Percentiles rank a stretch among this genome's conserved stretches.
Evolutionary conservation across 768 basidiomycete species (phyloP).

Genomic region (Rhizopogon vesiculosus): DNA sequence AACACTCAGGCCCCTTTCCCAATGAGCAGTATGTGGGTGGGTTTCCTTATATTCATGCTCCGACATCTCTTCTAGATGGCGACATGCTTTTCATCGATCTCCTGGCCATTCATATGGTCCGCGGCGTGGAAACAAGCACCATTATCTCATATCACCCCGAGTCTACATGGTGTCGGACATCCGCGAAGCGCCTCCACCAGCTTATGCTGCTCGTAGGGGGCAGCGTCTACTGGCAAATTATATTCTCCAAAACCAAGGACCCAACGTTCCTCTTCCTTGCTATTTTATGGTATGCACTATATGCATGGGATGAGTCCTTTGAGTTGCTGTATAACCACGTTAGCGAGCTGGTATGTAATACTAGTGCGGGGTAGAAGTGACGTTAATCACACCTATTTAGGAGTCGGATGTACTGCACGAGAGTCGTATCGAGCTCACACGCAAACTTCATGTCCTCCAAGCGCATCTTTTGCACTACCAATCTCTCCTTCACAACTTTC

Average conservation of each 20-base stretch:
- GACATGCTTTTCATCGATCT: slow-evolving; percentile 37
- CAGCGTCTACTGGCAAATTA: slow-evolving; percentile 28
- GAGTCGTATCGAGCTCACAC: slow-evolving; percentile 40
- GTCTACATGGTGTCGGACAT: slow-evolving; percentile 4
- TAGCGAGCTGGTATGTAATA: slow-evolving; percentile 39
- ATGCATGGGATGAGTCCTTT: slow-evolving; percentile 59
- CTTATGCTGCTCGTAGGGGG: slow-evolving; percentile 25
- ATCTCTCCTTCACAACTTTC: slow-evolving; percentile 49
- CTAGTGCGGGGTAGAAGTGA: not conserved
- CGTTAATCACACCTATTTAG: slow-evolving; percentile 19
- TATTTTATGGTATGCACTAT: slow-evolving; percentile 55
- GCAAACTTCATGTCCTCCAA: slow-evolving; percentile 50
- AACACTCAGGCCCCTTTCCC: slow-evolving; percentile 48
- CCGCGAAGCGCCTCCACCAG: slow-evolving; percentile 20
- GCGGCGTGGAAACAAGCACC: slow-evolving; percentile 15
- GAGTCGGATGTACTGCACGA: slow-evolving; percentile 40
- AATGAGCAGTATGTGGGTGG: slow-evolving; percentile 26
- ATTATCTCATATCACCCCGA: slow-evolving; percentile 28
- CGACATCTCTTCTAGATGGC: slow-evolving; percentile 8
- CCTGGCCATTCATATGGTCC: slow-evolving; percentile 49
- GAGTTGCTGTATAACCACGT: slow-evolving; percentile 49
- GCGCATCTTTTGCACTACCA: slow-evolving; percentile 56
- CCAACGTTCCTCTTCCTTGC: slow-evolving; percentile 53
- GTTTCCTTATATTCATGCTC: not conserved
- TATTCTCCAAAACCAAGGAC: slow-evolving; percentile 29